These are phyloP conservation scores for Yarrowia deformans DNA, from an alignment of 805 yeast species.

Conservation along the genomic window DNA sequence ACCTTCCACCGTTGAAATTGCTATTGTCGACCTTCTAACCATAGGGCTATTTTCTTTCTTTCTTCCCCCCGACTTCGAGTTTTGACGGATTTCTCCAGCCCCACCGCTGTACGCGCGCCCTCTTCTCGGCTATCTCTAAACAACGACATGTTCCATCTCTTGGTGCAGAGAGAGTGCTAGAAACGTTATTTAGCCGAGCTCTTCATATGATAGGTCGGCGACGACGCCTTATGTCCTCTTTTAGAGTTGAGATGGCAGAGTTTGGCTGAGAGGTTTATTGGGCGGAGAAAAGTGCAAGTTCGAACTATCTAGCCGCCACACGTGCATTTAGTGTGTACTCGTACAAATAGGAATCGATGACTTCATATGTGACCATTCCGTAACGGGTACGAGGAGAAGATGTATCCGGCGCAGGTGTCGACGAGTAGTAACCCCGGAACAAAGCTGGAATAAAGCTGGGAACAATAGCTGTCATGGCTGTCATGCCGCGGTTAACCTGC, in stretches of 20 bases:
- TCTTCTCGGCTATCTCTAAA: neutral
- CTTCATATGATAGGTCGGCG: constrained; percentile 2
- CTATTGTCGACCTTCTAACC: neutral
- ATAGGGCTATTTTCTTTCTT: neutral
- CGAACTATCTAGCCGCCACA: too few relatives aligned
- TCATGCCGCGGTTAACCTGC: too few relatives aligned
- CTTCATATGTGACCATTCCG: too few relatives aligned
- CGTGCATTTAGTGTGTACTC: too few relatives aligned
- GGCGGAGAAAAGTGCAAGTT: neutral
- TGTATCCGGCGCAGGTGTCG: too few relatives aligned
- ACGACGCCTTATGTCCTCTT: neutral
- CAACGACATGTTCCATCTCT: neutral
- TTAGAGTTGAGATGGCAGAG: neutral
- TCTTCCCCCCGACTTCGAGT: neutral
- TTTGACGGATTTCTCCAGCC: too few relatives aligned
- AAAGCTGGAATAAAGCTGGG: neutral
- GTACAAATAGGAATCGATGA: too few relatives aligned
- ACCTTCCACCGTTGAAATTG: neutral
- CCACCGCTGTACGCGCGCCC: too few relatives aligned
- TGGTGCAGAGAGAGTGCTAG: neutral
- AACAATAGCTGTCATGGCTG: neutral
- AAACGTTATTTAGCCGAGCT: constrained; percentile 1
- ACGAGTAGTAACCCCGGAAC: too few relatives aligned
- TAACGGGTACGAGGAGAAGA: too few relatives aligned
- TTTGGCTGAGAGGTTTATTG: neutral